Evolutionary conservation across 805 yeast species (phyloP).

Genomic region (Ascoidea tarda): DNA sequence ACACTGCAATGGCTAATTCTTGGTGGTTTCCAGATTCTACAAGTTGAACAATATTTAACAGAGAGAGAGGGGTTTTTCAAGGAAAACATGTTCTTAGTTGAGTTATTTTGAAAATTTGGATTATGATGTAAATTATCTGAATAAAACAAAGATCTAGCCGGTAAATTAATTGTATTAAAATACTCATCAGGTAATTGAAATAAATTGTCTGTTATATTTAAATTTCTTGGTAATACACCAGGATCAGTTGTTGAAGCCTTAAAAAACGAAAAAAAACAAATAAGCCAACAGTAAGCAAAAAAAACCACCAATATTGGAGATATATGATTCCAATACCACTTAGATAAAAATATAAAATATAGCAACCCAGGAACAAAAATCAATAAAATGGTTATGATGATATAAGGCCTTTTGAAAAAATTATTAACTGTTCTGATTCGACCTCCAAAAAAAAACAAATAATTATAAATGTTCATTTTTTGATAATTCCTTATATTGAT

Average conservation of each 20-base stretch:
- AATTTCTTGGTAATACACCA: conserved; percentile 53
- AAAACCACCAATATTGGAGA: conserved; percentile 42
- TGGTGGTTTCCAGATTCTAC: conserved; percentile 67
- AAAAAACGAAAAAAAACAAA: conserved; percentile 32
- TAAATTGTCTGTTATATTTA: conserved; percentile 36
- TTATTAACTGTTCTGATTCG: conserved; percentile 31
- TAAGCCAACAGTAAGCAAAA: conserved; percentile 43
- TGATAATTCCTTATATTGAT: conserved; percentile 25
- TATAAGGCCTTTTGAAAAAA: conserved; percentile 22
- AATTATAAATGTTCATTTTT: conserved; percentile 24
- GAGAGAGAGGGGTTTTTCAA: conserved; percentile 13
- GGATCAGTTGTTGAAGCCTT: conserved; percentile 52
- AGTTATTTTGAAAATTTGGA: not conserved
- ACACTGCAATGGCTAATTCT: conserved; percentile 61
- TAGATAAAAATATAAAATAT: conserved; percentile 34
- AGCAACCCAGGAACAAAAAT: conserved; percentile 34
- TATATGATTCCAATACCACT: conserved; percentile 41
- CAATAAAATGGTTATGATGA: conserved; percentile 20
- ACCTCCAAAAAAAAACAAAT: conserved; percentile 53
- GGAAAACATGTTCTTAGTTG: not conserved
- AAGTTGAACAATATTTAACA: conserved; percentile 48
- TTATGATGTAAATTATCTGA: not conserved
- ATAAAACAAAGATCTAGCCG: conserved; percentile 17
- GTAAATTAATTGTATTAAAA: conserved; percentile 32
- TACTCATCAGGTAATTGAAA: conserved; percentile 42